Evolutionary conservation across 1,139 yeast genomes (phyloP), one percentile per base, ranked within the genome.

Genomic region (Blastobotrys serpentis): DNA sequence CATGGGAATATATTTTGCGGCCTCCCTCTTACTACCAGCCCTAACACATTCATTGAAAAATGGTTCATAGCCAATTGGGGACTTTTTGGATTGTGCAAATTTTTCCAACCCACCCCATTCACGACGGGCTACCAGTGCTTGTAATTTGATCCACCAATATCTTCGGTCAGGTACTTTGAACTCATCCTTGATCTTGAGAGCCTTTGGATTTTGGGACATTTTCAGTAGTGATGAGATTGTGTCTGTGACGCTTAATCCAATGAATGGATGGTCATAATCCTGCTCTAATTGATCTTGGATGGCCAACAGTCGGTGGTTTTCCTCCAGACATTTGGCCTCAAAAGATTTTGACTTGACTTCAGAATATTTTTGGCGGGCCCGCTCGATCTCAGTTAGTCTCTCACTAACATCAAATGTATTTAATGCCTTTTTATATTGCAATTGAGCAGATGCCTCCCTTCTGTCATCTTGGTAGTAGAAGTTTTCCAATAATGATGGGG

Each of bases 31-130:
- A 18, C 79, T 84, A 1, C 78, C 77, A 29, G 76, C 70, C 23
- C 71, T 71, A 41, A 80, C 56, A 26, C 81, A 75, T 32, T 77
- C 74, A 10, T 76, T 72, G 44, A 75, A 84, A 55, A 88, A 81
- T 1, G 84, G 81, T 53, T 75, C 76, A 55, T 82, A 85, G 0
- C 94, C 94, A 48, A 88, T 84, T 0, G 90, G 88, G 0, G 94
- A 77, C 57, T 78, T 81, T 48, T 75, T 73, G 7, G 75, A 64
- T 1, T 63, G 66, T 0, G 77, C 72, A 59, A 78, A 73, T 34
- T 71, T 67, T 54, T 68, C 78, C 32, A 90, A 65, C 43, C 79
- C 81, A 23, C 82, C 86, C 72, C 85, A 86, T 44, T 82, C 81
- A 5, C 77, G 72, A 1, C 73, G 60, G 11, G 73, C 67, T 1